These are phyloP conservation scores for Silene noctiflora DNA, from an alignment of 179 eudicot genomes.

Conservation along the genomic window DNA sequence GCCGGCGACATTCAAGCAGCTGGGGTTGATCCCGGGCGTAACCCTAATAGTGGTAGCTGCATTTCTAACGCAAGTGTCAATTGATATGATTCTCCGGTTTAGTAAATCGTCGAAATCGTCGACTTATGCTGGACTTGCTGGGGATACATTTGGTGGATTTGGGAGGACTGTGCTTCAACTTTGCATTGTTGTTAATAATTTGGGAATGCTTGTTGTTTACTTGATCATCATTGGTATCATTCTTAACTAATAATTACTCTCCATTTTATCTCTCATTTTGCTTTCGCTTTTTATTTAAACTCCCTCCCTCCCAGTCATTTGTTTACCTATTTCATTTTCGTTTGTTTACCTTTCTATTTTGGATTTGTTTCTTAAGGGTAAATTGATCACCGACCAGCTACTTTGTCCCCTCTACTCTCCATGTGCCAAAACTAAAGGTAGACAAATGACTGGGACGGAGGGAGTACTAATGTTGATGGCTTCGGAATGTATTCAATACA, in stretches of 20 bases:
- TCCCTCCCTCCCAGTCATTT: too few relatives aligned
- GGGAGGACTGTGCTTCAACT: constrained; percentile 49
- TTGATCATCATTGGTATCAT: constrained; percentile 73
- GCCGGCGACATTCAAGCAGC: constrained; percentile 70
- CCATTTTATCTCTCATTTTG: neutral
- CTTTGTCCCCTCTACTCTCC: too few relatives aligned
- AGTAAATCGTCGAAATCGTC: constrained; percentile 43
- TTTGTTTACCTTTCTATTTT: too few relatives aligned
- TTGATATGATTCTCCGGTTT: constrained; percentile 63
- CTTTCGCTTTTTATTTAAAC: neutral
- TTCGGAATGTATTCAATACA: too few relatives aligned
- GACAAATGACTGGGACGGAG: too few relatives aligned
- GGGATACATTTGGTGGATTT: constrained; percentile 56
- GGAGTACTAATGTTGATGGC: too few relatives aligned
- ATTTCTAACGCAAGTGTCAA: constrained; percentile 54
- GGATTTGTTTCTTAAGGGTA: too few relatives aligned
- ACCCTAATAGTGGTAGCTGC: constrained; percentile 47
- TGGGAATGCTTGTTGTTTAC: constrained; percentile 70
- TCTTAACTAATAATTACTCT: too few relatives aligned
- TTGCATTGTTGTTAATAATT: constrained; percentile 56
- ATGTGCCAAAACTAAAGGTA: too few relatives aligned
- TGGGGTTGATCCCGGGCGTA: constrained; percentile 63
- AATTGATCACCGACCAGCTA: too few relatives aligned
- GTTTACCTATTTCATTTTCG: too few relatives aligned
- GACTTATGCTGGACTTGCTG: constrained; percentile 57